Evolutionary conservation across 495 filamentous ascomycete genomes (phyloP).

Genomic region (Aspergillus affinis): DNA sequence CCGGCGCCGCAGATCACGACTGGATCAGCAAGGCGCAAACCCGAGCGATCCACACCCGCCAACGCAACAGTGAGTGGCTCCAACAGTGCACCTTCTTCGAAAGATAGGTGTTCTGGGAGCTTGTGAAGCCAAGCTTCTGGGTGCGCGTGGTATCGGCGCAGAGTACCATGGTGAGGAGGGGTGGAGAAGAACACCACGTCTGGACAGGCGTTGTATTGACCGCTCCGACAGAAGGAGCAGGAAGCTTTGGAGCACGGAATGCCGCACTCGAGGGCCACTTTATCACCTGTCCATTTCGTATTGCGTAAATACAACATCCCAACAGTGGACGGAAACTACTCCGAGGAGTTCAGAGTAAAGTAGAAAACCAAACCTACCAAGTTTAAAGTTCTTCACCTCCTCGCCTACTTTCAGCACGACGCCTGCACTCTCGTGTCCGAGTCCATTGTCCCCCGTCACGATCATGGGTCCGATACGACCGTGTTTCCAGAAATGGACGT

Average conservation of each 20-base stretch:
- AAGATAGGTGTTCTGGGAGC: slow-evolving; percentile 56
- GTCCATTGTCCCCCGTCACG: slow-evolving; percentile 58
- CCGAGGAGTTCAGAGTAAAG: slow-evolving; percentile 1
- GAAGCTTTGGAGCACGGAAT: slow-evolving; percentile 53
- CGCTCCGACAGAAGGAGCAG: slow-evolving; percentile 58
- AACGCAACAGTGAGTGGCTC: slow-evolving; percentile 72
- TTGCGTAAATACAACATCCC: no score
- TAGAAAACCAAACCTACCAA: slow-evolving; percentile 12
- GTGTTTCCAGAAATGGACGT: slow-evolving; percentile 72
- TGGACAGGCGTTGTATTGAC: slow-evolving; percentile 72
- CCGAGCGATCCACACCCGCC: slow-evolving; percentile 57
- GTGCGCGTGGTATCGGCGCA: slow-evolving; percentile 55
- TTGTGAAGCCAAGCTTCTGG: slow-evolving; percentile 53
- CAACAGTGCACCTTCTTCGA: slow-evolving; percentile 63
- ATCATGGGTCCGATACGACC: slow-evolving; percentile 68
- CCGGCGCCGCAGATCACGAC: slow-evolving; percentile 70
- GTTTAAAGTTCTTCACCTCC: slow-evolving; percentile 23
- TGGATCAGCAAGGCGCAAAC: slow-evolving; percentile 41
- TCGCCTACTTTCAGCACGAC: slow-evolving; percentile 59
- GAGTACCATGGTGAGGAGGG: slow-evolving; percentile 51
- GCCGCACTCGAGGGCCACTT: slow-evolving; percentile 69
- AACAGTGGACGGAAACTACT: no score
- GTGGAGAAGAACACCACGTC: slow-evolving; percentile 61
- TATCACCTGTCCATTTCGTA: slow-evolving; percentile 51
- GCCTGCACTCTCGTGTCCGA: slow-evolving; percentile 71